Conservation (phyloP, 306 rosid genomes). For the Lablab purpureus region DNA sequence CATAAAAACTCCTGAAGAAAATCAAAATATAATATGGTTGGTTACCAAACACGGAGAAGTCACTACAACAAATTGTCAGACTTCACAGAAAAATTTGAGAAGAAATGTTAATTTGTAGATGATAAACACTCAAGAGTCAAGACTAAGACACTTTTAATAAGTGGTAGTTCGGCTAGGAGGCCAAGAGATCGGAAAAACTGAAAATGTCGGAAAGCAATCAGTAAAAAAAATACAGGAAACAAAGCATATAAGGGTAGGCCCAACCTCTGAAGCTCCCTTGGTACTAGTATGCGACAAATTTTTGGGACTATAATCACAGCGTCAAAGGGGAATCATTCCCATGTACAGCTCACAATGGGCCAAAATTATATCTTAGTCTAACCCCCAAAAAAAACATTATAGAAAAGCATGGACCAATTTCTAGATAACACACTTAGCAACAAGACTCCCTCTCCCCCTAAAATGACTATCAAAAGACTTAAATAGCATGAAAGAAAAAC, state of each 20-base stretch:
- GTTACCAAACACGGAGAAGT: slow-evolving; percentile 21
- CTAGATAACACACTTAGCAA: background rate
- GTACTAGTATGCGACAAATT: too few species aligned
- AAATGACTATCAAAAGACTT: background rate
- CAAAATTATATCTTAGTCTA: background rate
- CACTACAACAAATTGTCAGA: background rate
- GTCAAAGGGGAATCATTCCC: background rate
- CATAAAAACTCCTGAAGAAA: background rate
- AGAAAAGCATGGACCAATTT: background rate
- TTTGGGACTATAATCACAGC: background rate
- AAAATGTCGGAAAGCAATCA: background rate
- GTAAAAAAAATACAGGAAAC: background rate
- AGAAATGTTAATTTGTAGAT: slow-evolving; percentile 6
- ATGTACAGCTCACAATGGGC: background rate
- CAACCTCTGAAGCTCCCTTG: background rate
- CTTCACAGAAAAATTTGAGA: background rate
- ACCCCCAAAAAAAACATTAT: background rate
- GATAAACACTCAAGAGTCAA: background rate
- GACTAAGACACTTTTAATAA: background rate
- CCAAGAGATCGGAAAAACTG: background rate
- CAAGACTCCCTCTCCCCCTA: background rate
- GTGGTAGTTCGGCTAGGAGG: background rate
- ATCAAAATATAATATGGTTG: background rate
- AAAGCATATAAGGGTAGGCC: background rate
- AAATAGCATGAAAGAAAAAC: background rate